These are phyloP conservation scores for Steccherinum ochraceum DNA, from an alignment of 768 basidiomycete species.

Conservation along the genomic window DNA sequence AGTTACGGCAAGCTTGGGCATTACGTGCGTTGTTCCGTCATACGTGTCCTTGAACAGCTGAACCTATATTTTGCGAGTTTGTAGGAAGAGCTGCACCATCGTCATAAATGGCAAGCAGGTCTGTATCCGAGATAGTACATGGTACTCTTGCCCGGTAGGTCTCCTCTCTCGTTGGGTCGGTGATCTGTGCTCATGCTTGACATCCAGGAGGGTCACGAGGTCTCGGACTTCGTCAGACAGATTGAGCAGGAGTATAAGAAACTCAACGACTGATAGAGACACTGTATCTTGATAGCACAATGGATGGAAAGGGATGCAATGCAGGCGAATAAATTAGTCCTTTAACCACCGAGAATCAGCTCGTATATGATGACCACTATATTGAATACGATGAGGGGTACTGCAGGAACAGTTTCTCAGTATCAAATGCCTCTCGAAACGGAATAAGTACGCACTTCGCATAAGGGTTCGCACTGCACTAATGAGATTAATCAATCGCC, in stretches of 20 bases:
- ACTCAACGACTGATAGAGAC: slow-evolving; percentile 37
- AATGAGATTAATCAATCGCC: slow-evolving; percentile 85
- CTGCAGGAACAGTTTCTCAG: slow-evolving; percentile 43
- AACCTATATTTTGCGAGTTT: slow-evolving; percentile 1
- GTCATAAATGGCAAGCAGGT: slow-evolving; percentile 61
- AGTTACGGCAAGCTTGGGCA: slow-evolving; percentile 36
- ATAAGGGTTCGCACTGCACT: slow-evolving; percentile 93
- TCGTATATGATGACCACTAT: slow-evolving; percentile 84
- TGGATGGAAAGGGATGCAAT: not conserved
- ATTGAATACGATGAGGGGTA: slow-evolving; percentile 88
- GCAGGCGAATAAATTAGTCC: slow-evolving; percentile 3
- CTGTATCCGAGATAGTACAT: slow-evolving; percentile 71
- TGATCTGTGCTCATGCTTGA: not conserved
- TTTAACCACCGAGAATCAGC: slow-evolving; percentile 55
- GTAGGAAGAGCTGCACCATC: slow-evolving; percentile 83
- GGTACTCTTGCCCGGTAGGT: slow-evolving; percentile 76
- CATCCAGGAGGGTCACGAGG: slow-evolving; percentile 63
- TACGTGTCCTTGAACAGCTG: no score
- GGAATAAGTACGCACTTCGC: slow-evolving; percentile 69
- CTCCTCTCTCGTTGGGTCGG: not conserved
- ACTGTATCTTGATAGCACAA: not conserved
- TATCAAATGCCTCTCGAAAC: slow-evolving; percentile 7
- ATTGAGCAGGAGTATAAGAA: slow-evolving; percentile 69
- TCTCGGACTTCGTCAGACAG: slow-evolving; percentile 67
- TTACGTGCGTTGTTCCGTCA: slow-evolving; percentile 42